Base-by-base conservation (phyloP, 768 basidiomycete species). In the Jaapia argillacea region DNA sequence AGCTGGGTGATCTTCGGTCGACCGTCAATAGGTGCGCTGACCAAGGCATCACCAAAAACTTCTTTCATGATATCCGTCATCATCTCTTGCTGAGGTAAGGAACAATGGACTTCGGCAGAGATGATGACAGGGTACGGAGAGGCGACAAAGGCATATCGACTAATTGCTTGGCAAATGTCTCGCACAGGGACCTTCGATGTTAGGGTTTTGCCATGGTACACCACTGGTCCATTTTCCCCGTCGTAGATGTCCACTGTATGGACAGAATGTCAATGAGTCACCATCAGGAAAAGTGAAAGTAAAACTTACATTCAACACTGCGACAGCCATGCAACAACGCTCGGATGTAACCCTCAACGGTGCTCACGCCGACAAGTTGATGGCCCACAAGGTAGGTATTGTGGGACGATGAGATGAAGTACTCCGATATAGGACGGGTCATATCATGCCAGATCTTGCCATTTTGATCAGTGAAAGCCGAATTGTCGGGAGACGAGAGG, bases 41-140 rank as follows among this genome's bases (percentile, higher is more conserved):
- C 64, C 22, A 85, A 61, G 5, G 65, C 62, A 4, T 70, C 64
- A 1, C 79, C 79, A 51, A 85, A 79, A 13, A 70, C 70, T 14
- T 74, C 70, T 36, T 58, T 61, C 77, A 98, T 77, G 54, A 93
- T 89, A 2, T 68, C 54, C 0, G 77, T 91, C 12, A 96, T 69
- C 56, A 71, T 69, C 27, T 85, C 84, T 58, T 98, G 93, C 57
- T 92, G 87, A 22, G 68, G 61, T 13, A 89, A 45, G 0, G 74
- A 68, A 58, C 90, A 94, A 55, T 94, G 92, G 1, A 93, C 74
- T 64, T 98, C 93, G 10, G 91, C 87, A 2, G 90, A 93, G 43
- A 98, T 84, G 54, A 98, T 79, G 56, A 98, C 68, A 1, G 93
- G 93, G 54, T 91, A 96, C 0, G 88, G 87, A 1, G 89, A 93